These are phyloP conservation scores for Phascolomyces articulosus DNA, from an alignment of 371 early-diverging fungal species.

Conservation along the genomic window DNA sequence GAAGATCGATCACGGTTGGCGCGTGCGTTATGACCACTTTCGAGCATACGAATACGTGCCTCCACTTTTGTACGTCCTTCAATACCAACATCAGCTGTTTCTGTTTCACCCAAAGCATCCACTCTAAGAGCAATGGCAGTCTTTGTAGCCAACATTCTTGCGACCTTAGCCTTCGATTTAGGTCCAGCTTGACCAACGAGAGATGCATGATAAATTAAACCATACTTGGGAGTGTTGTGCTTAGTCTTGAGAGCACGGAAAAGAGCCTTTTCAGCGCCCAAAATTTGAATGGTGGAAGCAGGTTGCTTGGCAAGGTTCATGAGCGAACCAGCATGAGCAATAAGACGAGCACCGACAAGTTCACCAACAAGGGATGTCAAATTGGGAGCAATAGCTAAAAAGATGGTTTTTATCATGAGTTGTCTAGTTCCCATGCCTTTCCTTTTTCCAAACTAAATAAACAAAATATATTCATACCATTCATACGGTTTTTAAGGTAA, in stretches of 20 bases:
- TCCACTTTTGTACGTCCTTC: conserved; percentile 87
- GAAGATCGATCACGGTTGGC: conserved; percentile 58
- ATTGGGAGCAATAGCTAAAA: conserved; percentile 87
- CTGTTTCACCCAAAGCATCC: conserved; percentile 94
- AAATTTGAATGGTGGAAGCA: conserved; percentile 95
- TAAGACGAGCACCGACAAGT: conserved; percentile 90
- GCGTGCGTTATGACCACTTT: conserved; percentile 59
- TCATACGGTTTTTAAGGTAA: conserved; percentile 91
- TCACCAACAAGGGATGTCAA: conserved; percentile 92
- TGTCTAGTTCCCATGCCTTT: no score
- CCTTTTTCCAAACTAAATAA: no score
- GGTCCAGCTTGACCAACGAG: conserved; percentile 87
- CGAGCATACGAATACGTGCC: conserved; percentile 85
- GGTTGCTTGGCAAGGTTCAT: conserved; percentile 93
- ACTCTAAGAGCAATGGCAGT: conserved; percentile 82
- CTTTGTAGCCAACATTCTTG: conserved; percentile 93
- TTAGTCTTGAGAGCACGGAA: conserved; percentile 96
- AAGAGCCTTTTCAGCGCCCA: conserved; percentile 98
- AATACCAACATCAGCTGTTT: conserved; percentile 82
- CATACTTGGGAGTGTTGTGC: conserved; percentile 97
- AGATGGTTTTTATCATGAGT: not conserved
- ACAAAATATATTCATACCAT: conserved; percentile 23
- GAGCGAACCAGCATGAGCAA: conserved; percentile 92
- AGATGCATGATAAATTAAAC: conserved; percentile 92
- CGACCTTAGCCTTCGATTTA: conserved; percentile 92